Base-by-base conservation (phyloP, 2,329 filamentous ascomycete species). In the Colletotrichum acutatum region DNA sequence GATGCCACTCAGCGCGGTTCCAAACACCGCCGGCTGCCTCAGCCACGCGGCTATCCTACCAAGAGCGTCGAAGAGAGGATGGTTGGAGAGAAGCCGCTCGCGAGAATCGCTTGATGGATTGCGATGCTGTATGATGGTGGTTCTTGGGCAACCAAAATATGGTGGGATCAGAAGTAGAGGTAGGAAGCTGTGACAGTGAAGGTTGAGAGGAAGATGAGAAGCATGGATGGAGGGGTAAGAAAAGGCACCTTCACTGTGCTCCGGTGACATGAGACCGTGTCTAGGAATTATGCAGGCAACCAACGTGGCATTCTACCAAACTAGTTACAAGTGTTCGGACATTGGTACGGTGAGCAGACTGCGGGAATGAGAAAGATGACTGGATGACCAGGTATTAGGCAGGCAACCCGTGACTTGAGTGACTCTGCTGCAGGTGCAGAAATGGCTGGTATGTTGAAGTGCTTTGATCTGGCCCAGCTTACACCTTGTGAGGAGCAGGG, bases 1-100 rank as follows among this genome's bases (percentile, higher is more conserved):
- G 71, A 73, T 62, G 56, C 61, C 28, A 49, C 59, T 22, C 28
- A 28, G 56, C 54, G 30, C 42, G 32, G 26, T 56, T 34, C 32
- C 14, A 37, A 8, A n/a, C n/a, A 7, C 61, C n/a, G 24, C 22
- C 46, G 42, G 24, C 16, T 7, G 61, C n/a, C 28, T 26, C 28
- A n/a, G 46, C 22, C 49, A 37, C n/a, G 8, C 16, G 24, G 22
- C 11, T 49, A 11, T 24, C 4, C 8, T 37, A 16, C 11, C 32
- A 28, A n/a, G 26, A 26, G 42, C 4, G 42, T 49, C 9, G 57
- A 60, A 7, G n/a, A n/a, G 4, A 8, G n/a, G 19, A 26, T 22
- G 5, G 6, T n/a, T n/a, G 42, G 8, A 49, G 49, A 12, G 46
- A 64, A 64, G 4, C 14, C 14, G 28, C 28, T 16, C 24, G 30